These are phyloP conservation scores for Xylaria palmicola DNA, from an alignment of 495 filamentous ascomycete species.

Conservation along the genomic window DNA sequence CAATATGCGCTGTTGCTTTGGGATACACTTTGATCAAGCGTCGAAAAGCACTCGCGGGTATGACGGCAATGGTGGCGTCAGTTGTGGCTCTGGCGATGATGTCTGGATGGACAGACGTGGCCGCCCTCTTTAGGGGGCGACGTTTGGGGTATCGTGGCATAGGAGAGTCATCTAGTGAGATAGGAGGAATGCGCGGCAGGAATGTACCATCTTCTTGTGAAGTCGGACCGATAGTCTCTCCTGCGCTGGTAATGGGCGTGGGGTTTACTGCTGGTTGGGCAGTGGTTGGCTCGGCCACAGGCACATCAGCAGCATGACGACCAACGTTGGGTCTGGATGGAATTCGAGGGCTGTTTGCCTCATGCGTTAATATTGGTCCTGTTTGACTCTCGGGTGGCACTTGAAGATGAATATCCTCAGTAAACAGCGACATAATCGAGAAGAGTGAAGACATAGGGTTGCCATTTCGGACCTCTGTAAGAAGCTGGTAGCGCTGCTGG, in stretches of 20 bases:
- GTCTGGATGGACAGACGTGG: constrained; percentile 88
- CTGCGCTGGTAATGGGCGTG: constrained; percentile 14
- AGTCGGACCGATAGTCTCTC: constrained; percentile 18
- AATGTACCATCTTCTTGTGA: constrained; percentile 19
- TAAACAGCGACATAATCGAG: constrained; percentile 94
- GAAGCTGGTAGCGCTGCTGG: constrained; percentile 76
- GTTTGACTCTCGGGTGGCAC: constrained; percentile 22
- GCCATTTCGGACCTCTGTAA: constrained; percentile 97
- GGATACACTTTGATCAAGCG: constrained; percentile 93
- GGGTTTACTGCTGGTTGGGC: constrained; percentile 12
- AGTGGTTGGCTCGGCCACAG: constrained; percentile 26
- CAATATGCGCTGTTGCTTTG: constrained; percentile 93
- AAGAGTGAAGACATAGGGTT: constrained; percentile 98
- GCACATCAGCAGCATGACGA: constrained; percentile 33
- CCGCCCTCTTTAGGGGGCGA: constrained; percentile 35
- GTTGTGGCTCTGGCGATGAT: constrained; percentile 95
- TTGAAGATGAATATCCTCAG: constrained; percentile 84
- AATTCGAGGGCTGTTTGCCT: constrained; percentile 26
- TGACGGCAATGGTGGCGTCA: constrained; percentile 97
- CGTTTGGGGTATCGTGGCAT: constrained; percentile 22
- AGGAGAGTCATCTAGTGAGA: constrained; percentile 63
- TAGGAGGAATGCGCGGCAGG: constrained; percentile 61
- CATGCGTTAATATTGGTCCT: constrained; percentile 9
- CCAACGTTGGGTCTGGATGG: constrained; percentile 46
- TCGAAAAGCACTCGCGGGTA: constrained; percentile 92